Evolutionary conservation across 1,284 basidiomycete genomes (phyloP), one percentile per base, ranked within the genome.

Genomic region (Marasmius fiardii): DNA sequence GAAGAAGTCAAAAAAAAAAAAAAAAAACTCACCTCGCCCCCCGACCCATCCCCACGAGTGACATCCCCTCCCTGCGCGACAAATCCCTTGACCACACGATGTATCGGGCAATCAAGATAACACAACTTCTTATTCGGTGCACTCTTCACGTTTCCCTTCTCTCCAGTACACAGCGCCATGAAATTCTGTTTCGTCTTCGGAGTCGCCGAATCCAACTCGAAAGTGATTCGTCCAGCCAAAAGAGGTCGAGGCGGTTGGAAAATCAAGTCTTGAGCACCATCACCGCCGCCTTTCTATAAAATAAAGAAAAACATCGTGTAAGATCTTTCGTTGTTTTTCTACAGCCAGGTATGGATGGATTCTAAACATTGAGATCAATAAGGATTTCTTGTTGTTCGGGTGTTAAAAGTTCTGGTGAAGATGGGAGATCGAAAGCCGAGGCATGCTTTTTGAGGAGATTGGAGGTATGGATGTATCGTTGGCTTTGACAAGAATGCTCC

Each of bases 11-110:
- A 4, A 21, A 14, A 34, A 33, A 54, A 24, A 18, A 51, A 16
- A 35, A 23, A 7, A 43, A 16, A 20, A 61, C 71, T 43, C 53
- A 76, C 76, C 72, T 81, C 78, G 5, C 79, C 79, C 4, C 78
- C 77, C 49, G 72, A 76, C 26, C 79, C 79, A 60, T 81, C 78
- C 11, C 73, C 71, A 51, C 79, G 64, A n/a, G 78, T 79, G 41
- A 79, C 63, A 59, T 82, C 78, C 2, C 79, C 78, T 10, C 76
- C 77, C 60, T 82, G 79, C 3, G 74, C 77, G 6, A 79, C 68
- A 55, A 79, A 80, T 21, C 68, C 77, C 58, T 74, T 71, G 44
- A 76, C 73, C 58, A 78, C 71, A 14, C 77, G 67, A 62, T 80
- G 79, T 1, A 82, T 68, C 18, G 74, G 72, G 49, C 67, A 73